Conservation (phyloP, 2,329 filamentous ascomycete genomes). For the Cordyceps farinosa region DNA sequence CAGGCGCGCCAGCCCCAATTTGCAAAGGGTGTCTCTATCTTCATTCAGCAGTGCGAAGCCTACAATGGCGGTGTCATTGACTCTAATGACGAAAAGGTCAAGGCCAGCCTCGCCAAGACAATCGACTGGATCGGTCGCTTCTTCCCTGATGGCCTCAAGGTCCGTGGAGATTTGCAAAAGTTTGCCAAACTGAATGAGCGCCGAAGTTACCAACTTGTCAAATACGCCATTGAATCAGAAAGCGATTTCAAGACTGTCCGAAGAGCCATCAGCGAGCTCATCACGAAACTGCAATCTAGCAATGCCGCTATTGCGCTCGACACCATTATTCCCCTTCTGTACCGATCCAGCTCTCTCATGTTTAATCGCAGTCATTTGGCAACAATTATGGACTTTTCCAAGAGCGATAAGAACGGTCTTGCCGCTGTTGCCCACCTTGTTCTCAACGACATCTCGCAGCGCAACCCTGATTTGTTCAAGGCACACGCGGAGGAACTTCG, state of each 20-base stretch:
- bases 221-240: constrained; percentile 77
- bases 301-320: constrained; percentile 66
- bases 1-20: constrained; percentile 74
- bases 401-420: constrained; percentile 75
- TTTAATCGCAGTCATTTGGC: constrained; percentile 95
- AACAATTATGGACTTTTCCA: constrained; percentile 81
- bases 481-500: constrained; percentile 89
- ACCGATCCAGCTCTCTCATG: constrained; percentile 76
- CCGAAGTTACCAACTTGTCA: constrained; percentile 82
- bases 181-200: constrained; percentile 91
- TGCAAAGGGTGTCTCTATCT: constrained; percentile 69
- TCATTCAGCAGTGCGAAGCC: constrained; percentile 78
- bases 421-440: constrained; percentile 80
- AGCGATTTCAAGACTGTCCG: constrained; percentile 90
- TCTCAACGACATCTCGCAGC: constrained; percentile 85
- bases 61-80: constrained; percentile 86
- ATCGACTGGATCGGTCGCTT: constrained; percentile 70
- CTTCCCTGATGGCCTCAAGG: constrained; percentile 71
- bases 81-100: constrained; percentile 65
- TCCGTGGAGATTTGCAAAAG: constrained; percentile 75
- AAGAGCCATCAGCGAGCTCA: constrained; percentile 85
- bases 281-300: constrained; percentile 71
- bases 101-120: constrained; percentile 66
- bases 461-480: constrained; percentile 86
- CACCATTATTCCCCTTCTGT: constrained; percentile 77